Conservation (phyloP, 1,139 yeast genomes). For the Kurtzmaniella quercitrusa region DNA sequence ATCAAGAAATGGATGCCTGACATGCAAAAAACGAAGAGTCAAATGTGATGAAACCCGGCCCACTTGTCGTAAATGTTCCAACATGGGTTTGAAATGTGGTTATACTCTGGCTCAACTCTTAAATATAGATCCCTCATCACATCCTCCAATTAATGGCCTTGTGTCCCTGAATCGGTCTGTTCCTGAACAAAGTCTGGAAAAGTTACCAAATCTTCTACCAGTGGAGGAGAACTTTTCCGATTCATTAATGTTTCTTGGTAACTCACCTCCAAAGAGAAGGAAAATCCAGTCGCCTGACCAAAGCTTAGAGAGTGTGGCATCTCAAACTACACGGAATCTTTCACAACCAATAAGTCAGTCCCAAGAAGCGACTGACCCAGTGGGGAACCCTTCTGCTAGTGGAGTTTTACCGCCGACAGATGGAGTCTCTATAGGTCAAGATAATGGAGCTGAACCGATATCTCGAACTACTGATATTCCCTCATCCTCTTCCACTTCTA, state of each 20-base stretch:
- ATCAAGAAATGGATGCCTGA: constrained; percentile 47
- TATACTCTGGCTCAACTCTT: constrained; percentile 25
- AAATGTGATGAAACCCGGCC: constrained; percentile 61
- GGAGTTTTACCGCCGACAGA: background rate
- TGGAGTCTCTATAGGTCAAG: background rate
- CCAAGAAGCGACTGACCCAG: background rate
- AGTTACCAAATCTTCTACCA: background rate
- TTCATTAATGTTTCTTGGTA: background rate
- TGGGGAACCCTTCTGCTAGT: background rate
- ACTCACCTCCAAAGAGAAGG: background rate
- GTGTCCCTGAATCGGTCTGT: background rate
- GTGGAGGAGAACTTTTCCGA: background rate
- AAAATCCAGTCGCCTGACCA: constrained; percentile 5
- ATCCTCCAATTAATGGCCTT: background rate
- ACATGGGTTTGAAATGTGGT: constrained; percentile 47
- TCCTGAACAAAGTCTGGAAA: background rate
- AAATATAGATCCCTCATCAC: background rate
- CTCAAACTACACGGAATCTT: background rate
- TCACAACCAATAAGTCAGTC: background rate
- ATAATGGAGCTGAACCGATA: background rate
- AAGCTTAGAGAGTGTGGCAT: background rate
- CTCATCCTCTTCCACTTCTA: constrained; percentile 7
- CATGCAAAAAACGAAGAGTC: constrained; percentile 53
- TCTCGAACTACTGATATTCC: background rate
- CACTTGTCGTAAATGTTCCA: constrained; percentile 40